Percentiles rank a stretch among this genome's conserved stretches.
Conservation (phyloP, 2,329 filamentous ascomycete genomes). For the Diaporthe eres region DNA sequence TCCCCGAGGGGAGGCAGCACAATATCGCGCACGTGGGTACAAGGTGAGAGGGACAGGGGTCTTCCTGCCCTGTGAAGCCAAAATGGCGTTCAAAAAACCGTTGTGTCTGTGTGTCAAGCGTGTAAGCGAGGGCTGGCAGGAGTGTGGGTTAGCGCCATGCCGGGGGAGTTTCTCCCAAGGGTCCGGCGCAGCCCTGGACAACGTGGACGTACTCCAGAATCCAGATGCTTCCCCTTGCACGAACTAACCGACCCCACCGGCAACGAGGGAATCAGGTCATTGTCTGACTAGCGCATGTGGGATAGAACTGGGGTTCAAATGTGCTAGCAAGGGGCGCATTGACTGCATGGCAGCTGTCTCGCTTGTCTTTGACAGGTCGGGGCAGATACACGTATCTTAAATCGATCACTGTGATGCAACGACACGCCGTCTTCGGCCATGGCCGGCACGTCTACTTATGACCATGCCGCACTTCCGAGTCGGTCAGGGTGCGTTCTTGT, state of each 20-base stretch:
- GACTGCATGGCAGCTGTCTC: background rate
- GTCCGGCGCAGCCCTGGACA: background rate
- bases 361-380: background rate
- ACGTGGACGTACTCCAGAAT: background rate
- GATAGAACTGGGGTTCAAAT: background rate
- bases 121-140: background rate
- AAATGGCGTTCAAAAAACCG: background rate
- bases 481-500: background rate
- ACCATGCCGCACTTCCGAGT: background rate
- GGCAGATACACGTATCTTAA: background rate
- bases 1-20: background rate
- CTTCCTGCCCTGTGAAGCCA: background rate
- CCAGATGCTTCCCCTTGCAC: background rate
- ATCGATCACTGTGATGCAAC: background rate
- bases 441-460: background rate
- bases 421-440: background rate
- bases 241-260: background rate
- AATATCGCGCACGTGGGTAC: background rate
- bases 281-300: slow-evolving; percentile 23
- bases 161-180: background rate
- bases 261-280: slow-evolving; percentile 10
- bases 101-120: background rate
- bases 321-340: background rate
- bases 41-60: background rate
- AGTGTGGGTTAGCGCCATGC: background rate